Evolutionary conservation across 257 asterid species (phyloP), one percentile per base, ranked within the genome.

Genomic region (Nicotiana attenuata): DNA sequence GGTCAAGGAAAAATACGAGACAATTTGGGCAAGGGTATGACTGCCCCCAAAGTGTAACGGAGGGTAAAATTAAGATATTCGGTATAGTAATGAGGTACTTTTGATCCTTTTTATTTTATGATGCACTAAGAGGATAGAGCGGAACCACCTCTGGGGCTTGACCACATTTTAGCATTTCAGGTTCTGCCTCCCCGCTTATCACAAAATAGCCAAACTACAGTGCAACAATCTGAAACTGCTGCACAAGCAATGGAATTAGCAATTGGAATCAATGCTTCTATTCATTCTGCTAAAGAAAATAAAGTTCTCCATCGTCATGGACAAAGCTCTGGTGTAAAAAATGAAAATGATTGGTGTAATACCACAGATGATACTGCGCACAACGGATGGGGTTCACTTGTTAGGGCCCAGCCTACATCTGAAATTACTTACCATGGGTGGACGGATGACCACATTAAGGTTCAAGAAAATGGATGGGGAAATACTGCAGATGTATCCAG

Each of bases 391-490:
- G 77, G 85, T 17, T 20, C 85, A 57, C 59, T 77, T 56, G 68
- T 31, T 24, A 77, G 81, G 55, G 20, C 55, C 7, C 17, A 8
- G 55, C 52, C 80, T 53, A 67, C 28, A 38, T 24, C 24, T 16
- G 57, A 56, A 26, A 45, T 82, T 26, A 75, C 47, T 20, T 55
- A 16, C 65, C 41, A 50, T 45, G 81, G 80, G 26, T 82, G 85
- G 81, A 17, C 15, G 14, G 76, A 75, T 69, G 5, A 75, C 76
- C 41, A 10, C 11, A 17, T 35, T 4, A 53, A 82, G 56, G 56
- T 77, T n/a, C 63, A 47, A 64, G 35, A 82, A 7, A 7, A 82
- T 28, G 85, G 81, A 47, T 75, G 85, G 81, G 85, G 45, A n/a
- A 77, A 53, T 71, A 47, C 76, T 2, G 31, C 47, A 57, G 80